Evolutionary conservation across 225 moss, liverwort and hornwort species (phyloP).

Genomic region (Climacium dendroides): DNA sequence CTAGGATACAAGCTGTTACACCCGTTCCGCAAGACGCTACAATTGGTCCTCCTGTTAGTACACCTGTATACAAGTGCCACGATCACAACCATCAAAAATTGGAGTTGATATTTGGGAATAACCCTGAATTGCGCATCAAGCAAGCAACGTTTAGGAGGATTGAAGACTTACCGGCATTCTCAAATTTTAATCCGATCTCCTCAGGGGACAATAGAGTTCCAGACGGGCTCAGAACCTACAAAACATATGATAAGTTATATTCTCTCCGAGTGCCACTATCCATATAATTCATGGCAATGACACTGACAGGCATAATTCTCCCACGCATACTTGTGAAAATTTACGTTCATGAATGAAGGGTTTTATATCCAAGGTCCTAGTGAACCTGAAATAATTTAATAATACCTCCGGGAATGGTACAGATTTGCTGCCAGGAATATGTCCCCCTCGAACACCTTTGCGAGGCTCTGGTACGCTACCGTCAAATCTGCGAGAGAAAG

Average conservation of each 20-base stretch:
- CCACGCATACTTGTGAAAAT: neutral
- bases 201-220: constrained; percentile 52
- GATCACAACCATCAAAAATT: neutral
- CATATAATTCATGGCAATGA: neutral
- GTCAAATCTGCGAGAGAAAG: constrained; percentile 53
- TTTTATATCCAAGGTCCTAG: neutral
- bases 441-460: constrained; percentile 67
- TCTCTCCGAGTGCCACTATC: neutral
- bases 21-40: constrained; percentile 88
- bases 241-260: neutral
- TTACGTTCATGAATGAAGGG: neutral
- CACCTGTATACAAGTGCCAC: constrained; percentile 22
- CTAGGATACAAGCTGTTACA: constrained; percentile 88
- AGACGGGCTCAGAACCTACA: constrained; percentile 60
- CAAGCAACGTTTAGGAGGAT: neutral
- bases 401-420: constrained; percentile 72
- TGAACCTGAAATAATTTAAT: neutral
- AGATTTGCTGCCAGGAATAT: constrained; percentile 78
- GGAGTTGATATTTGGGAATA: neutral
- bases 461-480: constrained; percentile 87
- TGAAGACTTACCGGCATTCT: constrained; percentile 36
- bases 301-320: neutral
- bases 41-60: constrained; percentile 49
- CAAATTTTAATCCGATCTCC: constrained; percentile 51
- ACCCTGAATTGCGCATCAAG: neutral